Percentiles rank a stretch among this genome's conserved stretches.
These are phyloP conservation scores for Stachybotrys chartarum DNA, from an alignment of 2,329 filamentous ascomycete species.

Conservation along the genomic window DNA sequence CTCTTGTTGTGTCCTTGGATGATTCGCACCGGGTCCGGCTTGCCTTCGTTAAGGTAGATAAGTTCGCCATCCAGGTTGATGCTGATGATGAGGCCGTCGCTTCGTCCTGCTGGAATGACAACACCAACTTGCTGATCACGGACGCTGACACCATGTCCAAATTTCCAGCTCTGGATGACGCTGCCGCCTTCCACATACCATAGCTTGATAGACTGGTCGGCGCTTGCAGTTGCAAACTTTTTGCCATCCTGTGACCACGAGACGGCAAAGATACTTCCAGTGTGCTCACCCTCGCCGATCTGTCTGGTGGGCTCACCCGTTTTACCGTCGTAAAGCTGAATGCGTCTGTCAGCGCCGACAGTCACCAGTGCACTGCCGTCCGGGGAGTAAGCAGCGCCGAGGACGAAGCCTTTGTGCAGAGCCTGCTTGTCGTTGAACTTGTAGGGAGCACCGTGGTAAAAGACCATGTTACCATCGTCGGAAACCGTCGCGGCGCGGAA, in stretches of 20 bases:
- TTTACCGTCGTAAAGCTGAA: conserved; percentile 95
- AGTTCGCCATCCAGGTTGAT: conserved; percentile 83
- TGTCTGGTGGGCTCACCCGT: conserved; percentile 75
- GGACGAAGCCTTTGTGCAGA: conserved; percentile 82
- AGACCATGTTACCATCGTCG: conserved; percentile 84
- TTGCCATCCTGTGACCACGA: conserved; percentile 86
- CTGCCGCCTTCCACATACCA: conserved; percentile 85
- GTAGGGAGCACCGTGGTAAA: conserved; percentile 90
- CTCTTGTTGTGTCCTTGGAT: conserved; percentile 88
- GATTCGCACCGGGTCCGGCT: conserved; percentile 58
- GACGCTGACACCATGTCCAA: conserved; percentile 73
- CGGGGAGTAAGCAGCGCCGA: conserved; percentile 81
- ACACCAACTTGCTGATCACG: conserved; percentile 90
- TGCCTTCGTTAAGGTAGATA: conserved; percentile 76
- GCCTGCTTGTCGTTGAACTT: conserved; percentile 84
- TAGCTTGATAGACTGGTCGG: conserved; percentile 88
- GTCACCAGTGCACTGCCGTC: conserved; percentile 78
- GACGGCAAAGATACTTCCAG: conserved; percentile 85
- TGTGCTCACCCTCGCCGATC: conserved; percentile 80
- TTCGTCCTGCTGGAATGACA: conserved; percentile 76
- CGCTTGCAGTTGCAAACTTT: conserved; percentile 82
- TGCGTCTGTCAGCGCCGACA: conserved; percentile 85
- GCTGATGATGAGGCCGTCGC: conserved; percentile 83
- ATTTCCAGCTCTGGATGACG: conserved; percentile 72
- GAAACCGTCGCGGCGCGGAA: conserved; percentile 84